Percentiles rank a stretch among this genome's conserved stretches.
Evolutionary conservation across 106 monocot species (phyloP).

Genomic region (Triglochin maritima): DNA sequence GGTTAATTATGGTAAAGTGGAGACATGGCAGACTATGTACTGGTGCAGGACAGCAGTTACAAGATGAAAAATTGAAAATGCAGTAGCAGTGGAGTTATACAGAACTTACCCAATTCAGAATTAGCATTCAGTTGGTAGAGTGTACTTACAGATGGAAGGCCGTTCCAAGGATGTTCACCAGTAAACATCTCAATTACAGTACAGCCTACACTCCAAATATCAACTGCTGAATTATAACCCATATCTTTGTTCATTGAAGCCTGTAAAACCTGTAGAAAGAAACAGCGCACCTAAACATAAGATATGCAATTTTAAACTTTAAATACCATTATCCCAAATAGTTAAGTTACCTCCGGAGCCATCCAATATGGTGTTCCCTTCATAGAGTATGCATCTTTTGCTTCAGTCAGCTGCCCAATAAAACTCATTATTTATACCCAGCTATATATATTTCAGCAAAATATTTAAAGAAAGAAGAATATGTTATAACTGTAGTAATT

Average conservation of each 20-base stretch:
- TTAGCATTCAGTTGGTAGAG: not conserved
- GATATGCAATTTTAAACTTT: too few relatives aligned
- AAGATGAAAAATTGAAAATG: too few relatives aligned
- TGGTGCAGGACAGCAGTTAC: too few relatives aligned
- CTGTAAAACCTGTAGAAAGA: slow-evolving; percentile 53
- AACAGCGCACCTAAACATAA: too few relatives aligned
- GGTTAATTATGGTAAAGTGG: too few relatives aligned
- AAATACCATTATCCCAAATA: too few relatives aligned
- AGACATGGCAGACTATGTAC: too few relatives aligned
- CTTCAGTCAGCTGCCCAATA: slow-evolving; percentile 56
- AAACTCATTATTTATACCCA: not conserved
- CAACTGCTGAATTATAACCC: slow-evolving; percentile 83
- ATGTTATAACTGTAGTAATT: not conserved
- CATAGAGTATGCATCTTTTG: slow-evolving; percentile 56
- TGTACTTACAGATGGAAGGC: slow-evolving; percentile 10
- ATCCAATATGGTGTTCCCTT: slow-evolving; percentile 98
- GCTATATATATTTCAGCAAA: not conserved
- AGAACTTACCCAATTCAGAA: not conserved
- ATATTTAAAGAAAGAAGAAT: not conserved
- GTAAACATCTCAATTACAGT: slow-evolving; percentile 96
- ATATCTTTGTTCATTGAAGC: slow-evolving; percentile 76
- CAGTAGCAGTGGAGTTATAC: not conserved
- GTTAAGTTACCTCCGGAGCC: slow-evolving; percentile 90
- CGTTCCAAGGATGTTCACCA: slow-evolving; percentile 82
- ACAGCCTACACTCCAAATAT: slow-evolving; percentile 98